A percentile compares a stretch with the other conserved stretches of the same genome.
Evolutionary conservation across 2,329 filamentous ascomycete genomes (phyloP).

Genomic region (Chalaropsis ovoidea): DNA sequence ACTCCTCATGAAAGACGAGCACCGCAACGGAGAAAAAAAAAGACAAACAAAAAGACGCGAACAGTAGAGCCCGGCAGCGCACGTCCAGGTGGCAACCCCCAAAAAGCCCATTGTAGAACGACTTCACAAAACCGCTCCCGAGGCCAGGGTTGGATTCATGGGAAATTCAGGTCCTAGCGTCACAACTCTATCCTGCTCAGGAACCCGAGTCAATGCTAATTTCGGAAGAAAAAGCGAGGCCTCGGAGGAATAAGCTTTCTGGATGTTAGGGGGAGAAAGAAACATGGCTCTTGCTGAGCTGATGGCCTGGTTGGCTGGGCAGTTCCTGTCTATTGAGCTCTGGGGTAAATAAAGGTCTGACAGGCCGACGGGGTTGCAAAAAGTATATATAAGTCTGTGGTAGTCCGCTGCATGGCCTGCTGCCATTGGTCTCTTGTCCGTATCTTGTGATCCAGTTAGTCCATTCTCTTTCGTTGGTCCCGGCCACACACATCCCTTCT

Average conservation of each 20-base stretch:
- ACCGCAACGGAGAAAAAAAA: not conserved
- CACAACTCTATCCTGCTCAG: not conserved
- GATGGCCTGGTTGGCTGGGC: not conserved
- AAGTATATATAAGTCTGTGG: not conserved
- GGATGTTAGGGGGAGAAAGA: not conserved
- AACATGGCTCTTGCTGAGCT: not conserved
- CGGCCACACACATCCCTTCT: conserved; percentile 1
- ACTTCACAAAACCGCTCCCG: not conserved
- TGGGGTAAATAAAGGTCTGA: not conserved
- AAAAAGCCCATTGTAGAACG: not conserved
- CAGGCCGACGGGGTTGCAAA: not conserved
- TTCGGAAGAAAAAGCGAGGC: conserved; percentile 4
- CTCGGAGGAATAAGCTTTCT: not conserved
- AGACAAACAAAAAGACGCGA: not conserved
- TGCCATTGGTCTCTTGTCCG: not conserved
- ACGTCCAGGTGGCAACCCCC: not conserved
- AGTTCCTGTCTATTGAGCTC: not conserved
- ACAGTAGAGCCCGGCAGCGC: not conserved
- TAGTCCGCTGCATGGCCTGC: not conserved
- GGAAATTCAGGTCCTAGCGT: conserved; percentile 7
- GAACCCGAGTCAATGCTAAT: not conserved
- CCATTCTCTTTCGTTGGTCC: not conserved
- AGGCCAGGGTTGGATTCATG: not conserved
- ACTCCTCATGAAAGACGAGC: not conserved
- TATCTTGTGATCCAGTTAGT: not conserved